Evolutionary conservation across 805 yeast genomes (phyloP), one percentile per base, ranked within the genome.

Genomic region (Metschnikowia kofuensis): DNA sequence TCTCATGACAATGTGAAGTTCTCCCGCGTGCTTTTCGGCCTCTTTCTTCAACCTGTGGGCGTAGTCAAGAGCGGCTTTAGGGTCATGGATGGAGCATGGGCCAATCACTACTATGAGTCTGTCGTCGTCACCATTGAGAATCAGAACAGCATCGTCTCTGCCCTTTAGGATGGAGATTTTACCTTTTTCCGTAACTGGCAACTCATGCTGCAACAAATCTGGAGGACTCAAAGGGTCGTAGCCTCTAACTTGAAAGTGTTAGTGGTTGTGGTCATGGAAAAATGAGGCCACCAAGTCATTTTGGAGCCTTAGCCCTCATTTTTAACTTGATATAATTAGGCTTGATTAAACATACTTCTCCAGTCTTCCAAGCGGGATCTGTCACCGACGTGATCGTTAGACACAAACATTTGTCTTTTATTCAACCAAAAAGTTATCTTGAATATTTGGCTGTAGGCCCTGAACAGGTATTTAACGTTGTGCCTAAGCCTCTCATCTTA

Each of bases 171-270:
- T 95, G 5, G 86, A 82, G 51, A 78, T 79, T 50, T 80, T 68
- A 38, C 87, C 74, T 45, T 68, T 61, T 49, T 73, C 70, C 6
- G 77, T 63, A 44, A 88, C 84, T 40, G 94, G 91, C 54, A 87
- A 79, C 66, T 94, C 97, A 53, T 83, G 83, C 64, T 90, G 96
- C 48, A 94, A 74, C 45, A 91, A 78, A 49, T 91, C 97, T 50
- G 99, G 99, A 1, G 98, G 85, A 28, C 89, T 84, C 56, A 94
- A 75, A 12, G 99, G 99, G 63, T 92, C 96, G 82, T 90, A 92
- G 53, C 97, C 97, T 61, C 76, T 73, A 52, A 74, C 78, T 73
- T 32, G n/a, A 26, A n/a, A 13, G 11, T 13, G 58, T 54, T 54
- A 54, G 58, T 52, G 32, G 32, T 34, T 5, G 11, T 2, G 7